Evolutionary conservation across 2,329 filamentous ascomycete genomes (phyloP).

Genomic region (Aspergillus amoenus): DNA sequence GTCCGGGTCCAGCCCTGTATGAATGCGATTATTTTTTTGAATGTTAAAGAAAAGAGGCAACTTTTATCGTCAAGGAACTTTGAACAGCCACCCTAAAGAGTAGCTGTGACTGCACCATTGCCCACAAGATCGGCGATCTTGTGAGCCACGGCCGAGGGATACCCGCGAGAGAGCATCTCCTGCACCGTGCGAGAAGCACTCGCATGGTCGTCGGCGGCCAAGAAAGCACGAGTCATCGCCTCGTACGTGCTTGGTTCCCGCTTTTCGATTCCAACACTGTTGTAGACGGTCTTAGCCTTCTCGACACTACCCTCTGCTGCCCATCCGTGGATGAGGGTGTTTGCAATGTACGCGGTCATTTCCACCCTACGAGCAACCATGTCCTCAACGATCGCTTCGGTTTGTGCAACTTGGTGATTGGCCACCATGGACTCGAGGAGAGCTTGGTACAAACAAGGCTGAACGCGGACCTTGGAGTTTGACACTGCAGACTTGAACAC

Average conservation of each 20-base stretch:
- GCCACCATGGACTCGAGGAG: conserved; percentile 97
- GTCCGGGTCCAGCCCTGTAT: conserved; percentile 37
- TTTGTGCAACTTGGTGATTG: conserved; percentile 79
- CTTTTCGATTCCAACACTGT: conserved; percentile 71
- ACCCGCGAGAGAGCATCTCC: conserved; percentile 88
- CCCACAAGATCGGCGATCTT: conserved; percentile 91
- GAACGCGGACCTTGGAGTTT: conserved; percentile 65
- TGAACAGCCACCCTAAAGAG: conserved; percentile 21
- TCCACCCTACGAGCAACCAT: conserved; percentile 76
- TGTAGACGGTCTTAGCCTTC: conserved; percentile 77
- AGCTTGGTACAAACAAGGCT: conserved; percentile 90
- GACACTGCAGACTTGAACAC: conserved; percentile 80
- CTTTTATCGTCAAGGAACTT: conserved; percentile 11
- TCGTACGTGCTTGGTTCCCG: conserved; percentile 98
- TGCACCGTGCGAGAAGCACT: conserved; percentile 75
- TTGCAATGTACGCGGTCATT: conserved; percentile 96
- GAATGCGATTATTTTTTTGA: conserved; percentile 16
- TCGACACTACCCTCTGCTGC: conserved; percentile 76
- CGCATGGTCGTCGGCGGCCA: conserved; percentile 77
- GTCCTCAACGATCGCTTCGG: conserved; percentile 68
- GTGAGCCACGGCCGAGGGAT: conserved; percentile 85
- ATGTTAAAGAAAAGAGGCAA: conserved; percentile 14
- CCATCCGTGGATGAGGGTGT: conserved; percentile 97
- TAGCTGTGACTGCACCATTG: conserved; percentile 24
- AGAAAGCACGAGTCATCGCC: conserved; percentile 92